Base-by-base conservation (phyloP, 495 filamentous ascomycete genomes). In the Baudoinia panamericana region DNA sequence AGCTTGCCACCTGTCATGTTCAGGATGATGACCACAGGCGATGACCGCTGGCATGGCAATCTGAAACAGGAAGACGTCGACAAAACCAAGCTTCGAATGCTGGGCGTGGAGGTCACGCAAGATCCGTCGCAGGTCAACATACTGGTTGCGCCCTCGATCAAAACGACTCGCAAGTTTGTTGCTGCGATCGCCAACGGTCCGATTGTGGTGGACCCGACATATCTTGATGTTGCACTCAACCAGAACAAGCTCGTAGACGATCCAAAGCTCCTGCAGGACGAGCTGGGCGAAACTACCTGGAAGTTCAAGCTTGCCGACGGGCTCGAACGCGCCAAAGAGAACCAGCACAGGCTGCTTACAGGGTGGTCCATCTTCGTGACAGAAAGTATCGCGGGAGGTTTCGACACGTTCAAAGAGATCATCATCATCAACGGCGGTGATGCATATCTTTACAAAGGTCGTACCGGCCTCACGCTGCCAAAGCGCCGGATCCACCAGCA, bases 141-240 rank as follows among this genome's bases (percentile, higher is more conserved):
- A 58, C 72, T 99, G 11, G 85, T 85, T 11, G 88, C 90, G 2
- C 90, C 90, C 0, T 65, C 71, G 6, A 73, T 96, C 45, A 70
- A 93, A 12, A 76, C 88, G 25, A 99, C 90, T 0, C 73, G 80
- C 41, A 99, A 99, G 51, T 99, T 99, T 54, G 77, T 95, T 29
- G 75, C 75, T 33, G 83, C 84, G 23, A 59, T 99, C 6, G 85
- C 90, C 10, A 72, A 70, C 45, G 84, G 75, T 1, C 82, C 84
- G 0, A 66, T 70, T 2, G 71, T 96, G 24, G 63, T 94, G 26
- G 73, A 70, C 28, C 78, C 77, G 0, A 70, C 75, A n/a, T 99
- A 80, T 62, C 70, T 95, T 41, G 79, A 84, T 20, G 64, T 68
- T 9, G 86, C 81, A 25, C 67, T 95, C 3, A 61, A 68, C 26